Base-by-base conservation (phyloP, 768 basidiomycete genomes). In the Russula abietina region DNA sequence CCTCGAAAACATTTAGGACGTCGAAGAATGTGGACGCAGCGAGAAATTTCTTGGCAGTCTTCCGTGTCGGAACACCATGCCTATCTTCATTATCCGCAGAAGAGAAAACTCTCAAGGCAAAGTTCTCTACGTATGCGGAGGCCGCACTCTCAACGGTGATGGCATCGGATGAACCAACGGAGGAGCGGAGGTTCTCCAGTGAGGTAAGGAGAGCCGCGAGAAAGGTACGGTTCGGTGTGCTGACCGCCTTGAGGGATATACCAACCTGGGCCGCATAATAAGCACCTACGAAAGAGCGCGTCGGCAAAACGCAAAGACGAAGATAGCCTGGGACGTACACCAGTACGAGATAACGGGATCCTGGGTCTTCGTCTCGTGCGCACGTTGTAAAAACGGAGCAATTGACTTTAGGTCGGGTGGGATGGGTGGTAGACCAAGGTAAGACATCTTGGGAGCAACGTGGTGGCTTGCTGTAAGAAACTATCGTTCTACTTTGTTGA, bases 11-110 rank as follows among this genome's bases (percentile, higher is more conserved):
- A 54, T 81, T 83, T 57, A 98, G 81, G 32, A 97, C 79, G 74
- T 99, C 94, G 50, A 98, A 83, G 74, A 98, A 98, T 72, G 93
- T 92, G 57, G 93, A 88, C 36, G 96, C 93, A 16, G 93, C 96
- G 4, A 98, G 79, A 73, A 98, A 98, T 74, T 95, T 96, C 71
- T 89, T 90, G 5, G 96, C 93, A 1, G 95, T 98, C 22, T 69
- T 93, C 91, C 88, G 86, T 38, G 87, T 89, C 16, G 89, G 85
- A 49, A 77, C 79, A 1, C 89, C 93, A 16, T 76, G 80, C 50
- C 96, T 78, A 73, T 98, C 97, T 71, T 96, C 94, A 69, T 89
- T 88, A 71, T 99, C 97, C 22, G 96, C 96, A 67, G 79, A 78
- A 11, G 79, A 77, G 74, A 99, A 99, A n/a, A 98, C 85, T 64